Evolutionary conservation across 371 early-diverging fungal species (phyloP).

Genomic region (Mucor indicus): DNA sequence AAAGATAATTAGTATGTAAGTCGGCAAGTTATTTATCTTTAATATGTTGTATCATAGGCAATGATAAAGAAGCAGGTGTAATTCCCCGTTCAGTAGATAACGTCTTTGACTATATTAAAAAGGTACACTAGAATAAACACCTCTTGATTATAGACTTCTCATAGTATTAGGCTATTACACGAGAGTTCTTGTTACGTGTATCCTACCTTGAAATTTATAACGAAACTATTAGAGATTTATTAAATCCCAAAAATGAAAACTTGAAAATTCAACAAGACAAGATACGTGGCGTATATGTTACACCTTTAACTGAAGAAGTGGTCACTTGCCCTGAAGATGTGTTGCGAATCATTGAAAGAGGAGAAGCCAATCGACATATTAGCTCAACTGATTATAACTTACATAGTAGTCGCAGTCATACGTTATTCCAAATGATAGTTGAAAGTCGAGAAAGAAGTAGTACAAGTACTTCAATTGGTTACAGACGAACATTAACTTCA

Average conservation of each 20-base stretch:
- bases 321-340: slow-evolving; percentile 85
- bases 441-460: slow-evolving; percentile 35
- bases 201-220: slow-evolving; percentile 97
- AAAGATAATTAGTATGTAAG: slow-evolving; percentile 4
- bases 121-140: slow-evolving; percentile 24
- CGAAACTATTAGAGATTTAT: slow-evolving; percentile 82
- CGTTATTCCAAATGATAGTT: slow-evolving; percentile 86
- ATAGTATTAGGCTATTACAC: slow-evolving; percentile 34
- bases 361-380: slow-evolving; percentile 85
- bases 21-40: not conserved
- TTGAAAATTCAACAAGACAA: slow-evolving; percentile 60
- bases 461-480: slow-evolving; percentile 10
- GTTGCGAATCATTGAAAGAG: slow-evolving; percentile 71
- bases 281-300: slow-evolving; percentile 79
- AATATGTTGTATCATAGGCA: slow-evolving; percentile 49
- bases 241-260: slow-evolving; percentile 73
- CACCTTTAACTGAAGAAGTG: slow-evolving; percentile 84
- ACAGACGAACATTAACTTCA: slow-evolving; percentile 11
- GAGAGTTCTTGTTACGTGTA: slow-evolving; percentile 86
- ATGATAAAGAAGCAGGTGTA: slow-evolving; percentile 53
- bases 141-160: not conserved
- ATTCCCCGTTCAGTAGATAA: slow-evolving; percentile 52
- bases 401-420: slow-evolving; percentile 91
- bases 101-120: slow-evolving; percentile 51
- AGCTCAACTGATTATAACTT: slow-evolving; percentile 90